Conservation (phyloP, 2,329 filamentous ascomycete genomes). For the Stagonosporopsis tanaceti region DNA sequence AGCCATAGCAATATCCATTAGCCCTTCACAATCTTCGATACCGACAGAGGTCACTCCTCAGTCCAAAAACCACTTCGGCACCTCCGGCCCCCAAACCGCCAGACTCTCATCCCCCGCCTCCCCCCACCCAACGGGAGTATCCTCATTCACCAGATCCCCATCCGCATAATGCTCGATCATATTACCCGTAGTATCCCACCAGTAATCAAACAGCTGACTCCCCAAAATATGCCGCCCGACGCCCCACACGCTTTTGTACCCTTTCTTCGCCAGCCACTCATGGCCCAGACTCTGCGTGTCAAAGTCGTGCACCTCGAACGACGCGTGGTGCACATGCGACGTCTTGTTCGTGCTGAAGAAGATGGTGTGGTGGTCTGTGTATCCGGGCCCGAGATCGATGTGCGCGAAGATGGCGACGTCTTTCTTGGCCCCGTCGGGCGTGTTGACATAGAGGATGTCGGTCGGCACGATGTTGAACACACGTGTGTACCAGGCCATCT, state of each 20-base stretch:
- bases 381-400: slow-evolving; percentile 60
- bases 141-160: slow-evolving; percentile 70
- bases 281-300: slow-evolving; percentile 75
- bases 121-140: slow-evolving; percentile 57
- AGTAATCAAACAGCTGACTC: slow-evolving; percentile 77
- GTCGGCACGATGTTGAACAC: slow-evolving; percentile 59
- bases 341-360: slow-evolving; percentile 56
- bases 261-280: slow-evolving; percentile 70
- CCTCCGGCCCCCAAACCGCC: slow-evolving; percentile 54
- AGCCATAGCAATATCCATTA: background rate
- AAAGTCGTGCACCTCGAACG: slow-evolving; percentile 74
- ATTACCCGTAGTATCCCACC: slow-evolving; percentile 69
- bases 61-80: slow-evolving; percentile 50
- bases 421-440: slow-evolving; percentile 19
- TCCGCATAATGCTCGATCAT: slow-evolving; percentile 77
- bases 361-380: slow-evolving; percentile 64
- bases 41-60: slow-evolving; percentile 8
- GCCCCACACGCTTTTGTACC: slow-evolving; percentile 73
- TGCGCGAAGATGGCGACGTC: slow-evolving; percentile 62
- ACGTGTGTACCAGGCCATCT: slow-evolving; percentile 55
- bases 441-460: slow-evolving; percentile 53
- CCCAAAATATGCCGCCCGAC: slow-evolving; percentile 75
- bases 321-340: slow-evolving; percentile 70
- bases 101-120: slow-evolving; percentile 52
- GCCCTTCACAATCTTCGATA: background rate